Evolutionary conservation across 495 filamentous ascomycete genomes (phyloP).

Genomic region (Staphylotrichum longicolle): DNA sequence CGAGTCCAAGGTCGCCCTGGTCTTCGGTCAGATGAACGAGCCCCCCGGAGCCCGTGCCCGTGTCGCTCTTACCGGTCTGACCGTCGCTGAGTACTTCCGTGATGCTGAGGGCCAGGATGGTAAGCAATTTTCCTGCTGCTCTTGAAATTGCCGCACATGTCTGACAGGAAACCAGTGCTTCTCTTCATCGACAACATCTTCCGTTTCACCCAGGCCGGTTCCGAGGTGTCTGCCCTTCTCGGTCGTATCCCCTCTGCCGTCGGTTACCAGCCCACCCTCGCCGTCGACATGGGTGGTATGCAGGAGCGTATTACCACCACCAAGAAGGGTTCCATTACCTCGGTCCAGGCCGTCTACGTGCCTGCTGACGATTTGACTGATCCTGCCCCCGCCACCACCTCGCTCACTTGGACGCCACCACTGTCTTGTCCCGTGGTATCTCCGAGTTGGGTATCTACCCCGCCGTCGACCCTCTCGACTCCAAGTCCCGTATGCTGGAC

Average conservation of each 20-base stretch:
- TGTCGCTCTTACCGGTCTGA: conserved; percentile 93
- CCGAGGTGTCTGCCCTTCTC: conserved; percentile 98
- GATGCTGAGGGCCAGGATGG: conserved; percentile 96
- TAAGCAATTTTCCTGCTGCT: conserved; percentile 31
- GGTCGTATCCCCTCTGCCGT: conserved; percentile 99
- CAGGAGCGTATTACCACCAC: conserved; percentile 99
- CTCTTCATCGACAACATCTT: conserved; percentile 99
- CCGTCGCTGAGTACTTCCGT: conserved; percentile 95
- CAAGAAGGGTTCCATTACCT: conserved; percentile 98
- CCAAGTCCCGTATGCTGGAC: conserved; percentile 99
- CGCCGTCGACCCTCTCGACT: conserved; percentile 98
- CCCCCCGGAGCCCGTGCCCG: conserved; percentile 98
- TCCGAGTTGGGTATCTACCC: conserved; percentile 99
- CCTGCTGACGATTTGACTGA: conserved; percentile 99
- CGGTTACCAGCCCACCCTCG: conserved; percentile 99
- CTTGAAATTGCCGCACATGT: not conserved
- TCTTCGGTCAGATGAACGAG: conserved; percentile 99
- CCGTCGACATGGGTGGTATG: conserved; percentile 99
- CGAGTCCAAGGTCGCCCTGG: conserved; percentile 98
- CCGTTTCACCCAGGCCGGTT: conserved; percentile 99
- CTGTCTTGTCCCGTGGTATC: conserved; percentile 99
- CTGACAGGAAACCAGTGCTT: conserved; percentile 58
- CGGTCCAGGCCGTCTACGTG: conserved; percentile 99
- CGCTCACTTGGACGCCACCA: conserved; percentile 99
- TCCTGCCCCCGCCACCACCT: conserved; percentile 98